phyloP scores from a whole-genome alignment of 2,329 filamentous ascomycete species.

The Botrytis deweyae region DNA sequence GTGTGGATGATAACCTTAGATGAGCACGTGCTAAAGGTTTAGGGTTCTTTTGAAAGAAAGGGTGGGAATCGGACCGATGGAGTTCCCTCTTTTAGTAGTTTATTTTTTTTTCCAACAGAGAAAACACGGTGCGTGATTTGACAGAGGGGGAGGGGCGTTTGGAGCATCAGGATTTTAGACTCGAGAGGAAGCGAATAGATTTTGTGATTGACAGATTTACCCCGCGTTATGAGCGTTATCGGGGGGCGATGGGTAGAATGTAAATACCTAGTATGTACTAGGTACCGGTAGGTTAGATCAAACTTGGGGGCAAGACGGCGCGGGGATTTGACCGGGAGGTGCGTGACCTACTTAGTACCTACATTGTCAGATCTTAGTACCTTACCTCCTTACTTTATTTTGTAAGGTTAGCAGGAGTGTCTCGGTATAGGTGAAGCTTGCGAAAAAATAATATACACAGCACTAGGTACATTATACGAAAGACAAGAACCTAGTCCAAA shows the following conservation, averaged over 20 bases:
- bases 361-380: neutral
- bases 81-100: neutral
- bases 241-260: neutral
- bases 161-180: neutral
- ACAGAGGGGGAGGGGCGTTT: neutral
- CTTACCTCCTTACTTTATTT: neutral
- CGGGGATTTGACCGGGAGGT: neutral
- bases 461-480: neutral
- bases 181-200: slow-evolving; percentile 3
- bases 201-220: neutral
- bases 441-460: neutral
- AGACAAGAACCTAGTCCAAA: neutral
- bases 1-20: neutral
- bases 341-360: neutral
- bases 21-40: neutral
- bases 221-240: neutral
- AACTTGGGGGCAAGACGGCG: neutral
- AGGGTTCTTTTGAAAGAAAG: neutral
- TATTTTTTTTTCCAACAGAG: neutral
- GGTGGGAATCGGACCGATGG: slow-evolving; percentile 8
- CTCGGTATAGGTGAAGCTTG: neutral
- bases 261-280: neutral
- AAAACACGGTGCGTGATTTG: neutral
- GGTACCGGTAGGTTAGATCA: neutral
- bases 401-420: neutral